phyloP scores from a whole-genome alignment of 352 stramenopile species.

The Phytophthora kernoviae region DNA sequence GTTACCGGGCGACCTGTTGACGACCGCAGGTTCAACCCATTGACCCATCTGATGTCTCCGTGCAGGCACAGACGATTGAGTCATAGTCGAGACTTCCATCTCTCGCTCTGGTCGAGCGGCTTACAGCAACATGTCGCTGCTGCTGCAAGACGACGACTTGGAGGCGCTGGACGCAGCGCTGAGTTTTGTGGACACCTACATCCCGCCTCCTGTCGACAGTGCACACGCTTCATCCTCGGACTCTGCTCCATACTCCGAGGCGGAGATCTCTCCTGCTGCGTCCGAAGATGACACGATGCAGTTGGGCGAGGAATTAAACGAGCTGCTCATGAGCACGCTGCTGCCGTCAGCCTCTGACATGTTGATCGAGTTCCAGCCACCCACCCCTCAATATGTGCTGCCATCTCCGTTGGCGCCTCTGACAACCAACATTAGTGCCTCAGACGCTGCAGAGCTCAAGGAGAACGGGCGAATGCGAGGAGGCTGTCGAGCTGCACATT shows the following conservation, averaged over 20 bases:
- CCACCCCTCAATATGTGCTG: slow-evolving; percentile 6
- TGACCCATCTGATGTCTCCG: too few species aligned
- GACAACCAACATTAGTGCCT: slow-evolving; percentile 6
- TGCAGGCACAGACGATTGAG: too few species aligned
- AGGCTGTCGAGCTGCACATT: slow-evolving; percentile 6
- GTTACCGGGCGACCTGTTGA: too few species aligned
- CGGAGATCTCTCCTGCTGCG: neutral
- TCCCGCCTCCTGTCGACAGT: slow-evolving; percentile 2
- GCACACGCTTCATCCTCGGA: neutral
- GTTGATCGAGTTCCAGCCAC: neutral
- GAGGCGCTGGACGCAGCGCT: slow-evolving; percentile 32
- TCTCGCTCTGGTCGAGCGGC: too few species aligned
- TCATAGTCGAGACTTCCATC: too few species aligned
- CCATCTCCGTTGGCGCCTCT: slow-evolving; percentile 21
- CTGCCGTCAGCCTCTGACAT: slow-evolving; percentile 5
- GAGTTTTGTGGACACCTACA: slow-evolving; percentile 27
- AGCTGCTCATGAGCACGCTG: slow-evolving; percentile 16
- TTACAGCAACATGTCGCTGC: slow-evolving; percentile 14
- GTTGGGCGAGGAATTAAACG: slow-evolving; percentile 22
- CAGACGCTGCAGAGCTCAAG: slow-evolving; percentile 20
- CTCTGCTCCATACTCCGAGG: neutral
- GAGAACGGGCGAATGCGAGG: slow-evolving; percentile 21
- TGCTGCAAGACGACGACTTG: slow-evolving; percentile 22
- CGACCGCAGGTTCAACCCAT: too few species aligned
- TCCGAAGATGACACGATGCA: slow-evolving; percentile 10